A percentile compares a stretch with the other conserved stretches of the same genome.
Conservation (phyloP, 371 early-diverging fungal genomes). For the Capillidium heterosporum region DNA sequence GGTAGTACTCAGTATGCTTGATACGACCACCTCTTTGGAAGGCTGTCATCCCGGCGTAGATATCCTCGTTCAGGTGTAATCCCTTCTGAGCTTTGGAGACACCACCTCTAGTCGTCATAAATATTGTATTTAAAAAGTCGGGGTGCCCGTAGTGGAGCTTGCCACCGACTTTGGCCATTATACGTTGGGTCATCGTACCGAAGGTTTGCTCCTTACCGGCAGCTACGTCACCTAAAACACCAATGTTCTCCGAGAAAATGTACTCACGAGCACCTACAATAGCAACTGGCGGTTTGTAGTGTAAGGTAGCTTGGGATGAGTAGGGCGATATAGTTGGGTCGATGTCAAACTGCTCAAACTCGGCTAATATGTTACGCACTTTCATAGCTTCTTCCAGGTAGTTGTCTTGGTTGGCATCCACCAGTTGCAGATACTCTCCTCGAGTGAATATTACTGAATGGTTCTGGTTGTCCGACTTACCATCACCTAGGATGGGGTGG, state of each 20-base stretch:
- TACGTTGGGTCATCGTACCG: conserved; percentile 71
- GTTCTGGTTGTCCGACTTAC: conserved; percentile 84
- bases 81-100: conserved; percentile 83
- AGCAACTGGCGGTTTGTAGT: conserved; percentile 44
- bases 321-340: conserved; percentile 11
- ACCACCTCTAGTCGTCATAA: conserved; percentile 76
- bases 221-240: conserved; percentile 74
- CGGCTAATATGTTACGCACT: conserved; percentile 66
- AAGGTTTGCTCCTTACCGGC: conserved; percentile 83
- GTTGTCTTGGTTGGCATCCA: conserved; percentile 87
- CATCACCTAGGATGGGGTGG: conserved; percentile 75
- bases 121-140: conserved; percentile 74
- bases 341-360: conserved; percentile 58
- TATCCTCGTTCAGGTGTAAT: conserved; percentile 81
- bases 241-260: conserved; percentile 76
- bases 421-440: conserved; percentile 64
- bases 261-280: conserved; percentile 83
- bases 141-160: conserved; percentile 82
- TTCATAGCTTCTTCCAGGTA: conserved; percentile 77
- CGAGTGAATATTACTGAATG: conserved; percentile 67
- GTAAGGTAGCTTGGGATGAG: neutral
- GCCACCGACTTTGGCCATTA: conserved; percentile 71
- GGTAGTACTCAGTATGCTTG: conserved; percentile 81
- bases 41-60: conserved; percentile 82
- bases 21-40: conserved; percentile 69